These are phyloP conservation scores for Quercus agrifolia DNA, from an alignment of 306 rosid genomes.

Conservation along the genomic window DNA sequence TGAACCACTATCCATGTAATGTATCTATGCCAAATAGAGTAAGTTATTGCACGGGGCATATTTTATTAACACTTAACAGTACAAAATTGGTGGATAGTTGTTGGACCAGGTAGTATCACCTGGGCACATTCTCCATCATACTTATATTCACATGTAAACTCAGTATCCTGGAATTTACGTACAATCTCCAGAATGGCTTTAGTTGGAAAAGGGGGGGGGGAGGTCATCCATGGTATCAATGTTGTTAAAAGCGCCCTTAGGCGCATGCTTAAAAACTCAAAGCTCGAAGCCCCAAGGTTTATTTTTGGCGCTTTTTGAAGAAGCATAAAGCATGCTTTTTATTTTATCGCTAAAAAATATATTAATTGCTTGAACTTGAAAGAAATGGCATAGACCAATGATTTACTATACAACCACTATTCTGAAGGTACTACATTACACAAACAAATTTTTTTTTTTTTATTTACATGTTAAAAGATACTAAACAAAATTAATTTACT, in stretches of 20 bases:
- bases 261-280: neutral
- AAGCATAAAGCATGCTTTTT: too few species aligned
- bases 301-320: too few species aligned
- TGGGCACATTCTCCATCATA: slow-evolving; percentile 96
- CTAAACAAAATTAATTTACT: too few species aligned
- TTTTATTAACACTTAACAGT: neutral
- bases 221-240: neutral
- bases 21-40: slow-evolving; percentile 54
- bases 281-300: neutral
- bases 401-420: too few species aligned
- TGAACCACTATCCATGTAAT: slow-evolving; percentile 73
- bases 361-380: too few species aligned
- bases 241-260: neutral
- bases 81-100: slow-evolving; percentile 1
- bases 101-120: slow-evolving; percentile 46
- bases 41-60: slow-evolving; percentile 19
- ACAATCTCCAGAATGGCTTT: slow-evolving; percentile 75
- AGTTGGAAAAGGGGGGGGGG: slow-evolving; percentile 30
- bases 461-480: too few species aligned
- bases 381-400: too few species aligned
- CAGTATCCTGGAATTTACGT: slow-evolving; percentile 71
- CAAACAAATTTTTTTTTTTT: too few species aligned
- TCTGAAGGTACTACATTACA: too few species aligned
- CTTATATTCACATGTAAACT: slow-evolving; percentile 92
- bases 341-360: too few species aligned